Base-by-base conservation (phyloP, 2,329 filamentous ascomycete species). In the Eutypa lata region DNA sequence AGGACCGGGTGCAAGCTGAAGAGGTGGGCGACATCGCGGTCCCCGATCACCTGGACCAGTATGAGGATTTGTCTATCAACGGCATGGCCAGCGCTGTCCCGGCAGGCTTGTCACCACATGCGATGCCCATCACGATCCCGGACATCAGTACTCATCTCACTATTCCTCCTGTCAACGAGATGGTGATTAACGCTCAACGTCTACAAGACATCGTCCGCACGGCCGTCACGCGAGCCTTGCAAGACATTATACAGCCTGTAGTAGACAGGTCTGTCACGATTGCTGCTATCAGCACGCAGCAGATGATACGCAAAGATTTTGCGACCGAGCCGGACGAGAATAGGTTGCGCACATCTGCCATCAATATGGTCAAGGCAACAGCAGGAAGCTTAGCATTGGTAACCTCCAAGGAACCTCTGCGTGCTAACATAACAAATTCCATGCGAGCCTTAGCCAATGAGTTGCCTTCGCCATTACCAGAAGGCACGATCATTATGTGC, bases 251-350 rank as follows among this genome's bases (percentile, higher is more conserved):
- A 55, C 91, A 93, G 50, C 95, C 94, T 22, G 94, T 99, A 1
- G 95, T 99, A 14, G 95, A 99, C 69, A 84, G 94, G 51, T 99
- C 94, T 2, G 93, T 99, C 38, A 97, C 95, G 0, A 99, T 99
- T 68, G 94, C 94, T 45, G 93, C 93, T 1, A 97, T 99, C 55
- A 96, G 93, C 2, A 97, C 95, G 0, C 89, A 91, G 56, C 91
- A 97, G 70, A 89, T 99, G 73, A 90, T 99, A 42, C 87, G 90
- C 62, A 99, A 99, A 69, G 94, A 99, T 68, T 99, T 97, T 67
- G 89, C 90, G 0, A 95, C 92, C 50, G 95, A 99, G 66, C 84
- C 88, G 2, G 91, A 97, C 64, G 90, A 96, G 72, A 89, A 90
- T 59, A 89, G 90, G 56, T 81, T 97, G 50, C 87, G 91, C 49